These are phyloP conservation scores for Scenedesmus sp. DNA, from an alignment of 163 green algal species.

Conservation along the genomic window DNA sequence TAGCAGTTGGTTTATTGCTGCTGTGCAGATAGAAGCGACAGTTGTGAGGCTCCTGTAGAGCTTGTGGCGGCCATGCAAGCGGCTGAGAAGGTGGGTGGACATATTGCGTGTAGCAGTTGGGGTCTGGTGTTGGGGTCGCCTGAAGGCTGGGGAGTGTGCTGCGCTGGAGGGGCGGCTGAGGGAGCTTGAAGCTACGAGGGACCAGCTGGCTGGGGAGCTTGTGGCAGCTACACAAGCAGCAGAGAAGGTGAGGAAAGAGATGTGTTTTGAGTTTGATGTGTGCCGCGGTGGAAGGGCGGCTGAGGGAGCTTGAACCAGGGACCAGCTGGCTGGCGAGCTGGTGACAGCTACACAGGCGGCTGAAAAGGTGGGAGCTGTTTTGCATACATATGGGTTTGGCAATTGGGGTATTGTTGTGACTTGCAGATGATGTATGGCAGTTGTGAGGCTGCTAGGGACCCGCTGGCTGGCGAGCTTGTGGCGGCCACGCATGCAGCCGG, in stretches of 20 bases:
- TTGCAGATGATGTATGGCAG: too few species aligned
- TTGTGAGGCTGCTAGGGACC: too few species aligned
- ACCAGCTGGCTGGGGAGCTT: constrained; percentile 87
- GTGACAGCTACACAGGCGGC: constrained; percentile 69
- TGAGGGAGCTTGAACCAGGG: constrained; percentile 81
- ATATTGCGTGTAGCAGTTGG: background rate
- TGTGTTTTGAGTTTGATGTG: constrained; percentile 21
- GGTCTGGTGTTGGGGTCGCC: background rate
- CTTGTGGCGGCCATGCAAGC: background rate
- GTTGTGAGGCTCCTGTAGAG: background rate
- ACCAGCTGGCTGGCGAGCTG: constrained; percentile 87
- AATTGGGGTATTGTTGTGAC: too few species aligned
- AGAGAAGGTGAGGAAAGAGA: constrained; percentile 48
- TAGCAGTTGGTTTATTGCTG: too few species aligned
- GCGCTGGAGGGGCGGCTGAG: constrained; percentile 71
- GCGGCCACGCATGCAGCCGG: constrained; percentile 35
- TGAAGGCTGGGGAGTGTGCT: constrained; percentile 69
- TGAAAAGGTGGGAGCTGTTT: constrained; percentile 48
- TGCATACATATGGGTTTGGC: too few species aligned
- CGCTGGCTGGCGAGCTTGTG: too few species aligned
- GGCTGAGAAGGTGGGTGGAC: background rate
- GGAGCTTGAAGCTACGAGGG: constrained; percentile 78
- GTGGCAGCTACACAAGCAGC: constrained; percentile 69
- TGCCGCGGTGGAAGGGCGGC: constrained; percentile 65
- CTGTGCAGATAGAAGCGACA: background rate